Evolutionary conservation across 1,139 yeast species (phyloP), one percentile per base, ranked within the genome.

Genomic region (Magnusiomyces sp.): DNA sequence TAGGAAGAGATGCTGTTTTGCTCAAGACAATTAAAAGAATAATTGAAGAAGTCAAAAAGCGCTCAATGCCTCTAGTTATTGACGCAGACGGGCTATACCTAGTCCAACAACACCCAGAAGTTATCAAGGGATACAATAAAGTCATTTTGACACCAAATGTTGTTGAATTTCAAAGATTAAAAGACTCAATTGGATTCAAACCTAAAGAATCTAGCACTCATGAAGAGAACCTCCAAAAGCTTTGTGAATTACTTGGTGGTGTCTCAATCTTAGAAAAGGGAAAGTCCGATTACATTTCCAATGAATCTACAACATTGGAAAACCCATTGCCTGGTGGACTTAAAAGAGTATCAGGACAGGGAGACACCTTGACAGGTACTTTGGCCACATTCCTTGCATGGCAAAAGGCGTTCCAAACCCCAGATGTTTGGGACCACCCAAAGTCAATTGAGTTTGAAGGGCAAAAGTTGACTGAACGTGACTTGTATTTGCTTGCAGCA

Each of bases 81-180:
- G 98, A 92, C 63, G 98, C 97, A 0, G 98, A 92, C 67, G 89
- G 92, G 0, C 69, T 92, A 42, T 87, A 60, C 58, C 66, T 88
- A 51, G 65, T 89, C 1, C 75, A 82, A 23, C 64, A 76, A 40
- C 64, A 76, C 6, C 86, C 90, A 0, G 70, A 70, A 1, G 54
- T 85, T 16, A 70, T 83, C 37, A 62, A 68, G 41, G 79, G 80
- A 57, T 72, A 69, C 60, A 45, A 72, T 56, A 67, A 71, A 47
- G 92, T 90, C 0, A 73, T 89, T 1, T 59, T 92, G 45, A 92
- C 98, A 0, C 98, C 98, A 13, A 92, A 92, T 62, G 83, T 87
- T 9, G 83, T 83, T 44, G 98, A 92, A 64, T 88, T 89, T 62
- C 72, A 75, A 52, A 71, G 97, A 37, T 68, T 90, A 7, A 76